Evolutionary conservation across 768 basidiomycete genomes (phyloP), one percentile per base, ranked within the genome.

Genomic region (Phallus indusiatus): DNA sequence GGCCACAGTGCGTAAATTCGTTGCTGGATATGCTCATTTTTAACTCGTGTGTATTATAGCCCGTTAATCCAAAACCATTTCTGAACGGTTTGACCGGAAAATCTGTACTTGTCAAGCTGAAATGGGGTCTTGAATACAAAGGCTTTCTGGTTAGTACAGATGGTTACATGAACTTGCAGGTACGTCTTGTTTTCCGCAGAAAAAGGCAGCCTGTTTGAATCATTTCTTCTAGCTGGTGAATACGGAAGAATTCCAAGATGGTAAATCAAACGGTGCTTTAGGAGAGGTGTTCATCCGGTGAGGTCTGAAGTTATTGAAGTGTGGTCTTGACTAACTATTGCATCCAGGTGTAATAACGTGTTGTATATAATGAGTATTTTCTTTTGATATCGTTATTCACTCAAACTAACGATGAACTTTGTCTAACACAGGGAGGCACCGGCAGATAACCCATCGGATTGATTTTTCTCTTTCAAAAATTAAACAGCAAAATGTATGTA

Each of bases 101-200:
- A 78, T 86, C 88, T 42, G 91, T 98, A 49, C 90, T 85, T 68
- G 96, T 98, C 63, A 83, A 84, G 61, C 82, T 99, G 68, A 99
- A 99, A 77, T 99, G 96, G 96, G 96, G 96, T 62, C 80, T 97
- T 54, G 94, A 98, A 70, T 98, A 98, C 80, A 96, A 94, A 77
- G 96, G 96, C 47, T 99, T 96, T 76, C 81, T 99, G 63, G 96
- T 99, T 64, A 94, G 91, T 68, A 97, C 96, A 7, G 96, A 99
- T 73, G 92, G 92, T 12, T 99, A 96, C 76, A 98, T 98, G 96
- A 99, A 99, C 72, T 82, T 99, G 51, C 96, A 99, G 79, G 95
- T 91, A 66, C 61, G 76, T 70, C 36, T 36, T 60, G 35, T 54
- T 47, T 16, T 18, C 11, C 50, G 11, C 28, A 37, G 16, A 28